Evolutionary conservation across 805 yeast genomes (phyloP).

Genomic region (Suhomyces pyralidae): DNA sequence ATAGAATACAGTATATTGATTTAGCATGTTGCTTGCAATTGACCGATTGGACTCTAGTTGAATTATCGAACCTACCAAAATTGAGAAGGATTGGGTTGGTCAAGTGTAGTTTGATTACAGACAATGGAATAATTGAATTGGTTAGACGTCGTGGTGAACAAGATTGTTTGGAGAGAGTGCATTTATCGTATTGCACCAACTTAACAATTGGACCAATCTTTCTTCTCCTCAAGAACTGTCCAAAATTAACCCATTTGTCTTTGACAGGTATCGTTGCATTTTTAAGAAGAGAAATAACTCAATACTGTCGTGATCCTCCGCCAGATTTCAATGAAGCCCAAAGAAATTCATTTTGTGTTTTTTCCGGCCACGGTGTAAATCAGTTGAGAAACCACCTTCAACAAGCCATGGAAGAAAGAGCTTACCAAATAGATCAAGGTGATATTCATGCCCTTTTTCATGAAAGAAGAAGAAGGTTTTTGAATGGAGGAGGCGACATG

Average conservation of each 20-base stretch:
- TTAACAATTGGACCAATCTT: conserved; percentile 76
- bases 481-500: conserved; percentile 17
- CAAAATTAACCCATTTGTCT: conserved; percentile 83
- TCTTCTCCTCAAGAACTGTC: conserved; percentile 73
- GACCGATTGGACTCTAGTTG: conserved; percentile 78
- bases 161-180: conserved; percentile 88
- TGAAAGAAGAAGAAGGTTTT: conserved; percentile 26
- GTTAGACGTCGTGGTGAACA: conserved; percentile 67
- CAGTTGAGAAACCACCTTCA: conserved; percentile 69
- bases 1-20: conserved; percentile 86
- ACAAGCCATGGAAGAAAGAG: conserved; percentile 35
- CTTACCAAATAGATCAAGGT: conserved; percentile 32
- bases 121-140: conserved; percentile 69
- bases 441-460: conserved; percentile 28
- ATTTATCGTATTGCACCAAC: conserved; percentile 84
- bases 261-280: conserved; percentile 92
- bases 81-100: conserved; percentile 90
- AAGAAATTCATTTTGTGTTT: conserved; percentile 83
- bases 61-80: conserved; percentile 71
- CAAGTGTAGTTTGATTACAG: conserved; percentile 84
- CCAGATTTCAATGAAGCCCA: conserved; percentile 87
- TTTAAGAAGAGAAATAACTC: conserved; percentile 77
- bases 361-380: conserved; percentile 84
- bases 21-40: conserved; percentile 90
- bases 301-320: conserved; percentile 89